Percentiles rank a stretch among this genome's conserved stretches.
Evolutionary conservation across 1,284 basidiomycete genomes (phyloP).

Genomic region (Irpex sp.): DNA sequence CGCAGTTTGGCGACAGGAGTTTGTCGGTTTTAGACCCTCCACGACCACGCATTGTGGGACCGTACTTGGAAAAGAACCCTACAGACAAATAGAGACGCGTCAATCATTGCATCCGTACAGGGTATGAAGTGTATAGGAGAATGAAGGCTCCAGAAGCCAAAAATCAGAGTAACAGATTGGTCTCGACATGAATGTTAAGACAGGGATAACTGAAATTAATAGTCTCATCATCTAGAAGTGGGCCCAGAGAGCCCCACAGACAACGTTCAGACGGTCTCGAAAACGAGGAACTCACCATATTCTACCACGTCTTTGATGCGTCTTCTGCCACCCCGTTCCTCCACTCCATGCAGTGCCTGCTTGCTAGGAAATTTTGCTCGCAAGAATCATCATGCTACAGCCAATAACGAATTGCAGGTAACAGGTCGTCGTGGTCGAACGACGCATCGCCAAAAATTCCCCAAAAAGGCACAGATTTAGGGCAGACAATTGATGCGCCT

Average conservation of each 20-base stretch:
- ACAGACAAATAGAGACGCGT: background rate
- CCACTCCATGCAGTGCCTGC: background rate
- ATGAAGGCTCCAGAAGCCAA: background rate
- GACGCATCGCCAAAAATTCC: background rate
- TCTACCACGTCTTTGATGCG: background rate
- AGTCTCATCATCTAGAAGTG: slow-evolving; percentile 6
- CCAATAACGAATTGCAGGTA: background rate
- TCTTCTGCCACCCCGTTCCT: background rate
- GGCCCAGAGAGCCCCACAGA: background rate
- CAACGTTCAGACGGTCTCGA: background rate
- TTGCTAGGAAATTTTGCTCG: background rate
- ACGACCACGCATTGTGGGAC: background rate
- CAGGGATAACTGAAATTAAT: slow-evolving; percentile 9
- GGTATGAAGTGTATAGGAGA: background rate
- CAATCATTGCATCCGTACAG: background rate
- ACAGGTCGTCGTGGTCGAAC: background rate
- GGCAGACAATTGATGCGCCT: background rate
- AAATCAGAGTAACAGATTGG: background rate
- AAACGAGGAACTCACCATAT: background rate
- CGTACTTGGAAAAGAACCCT: background rate
- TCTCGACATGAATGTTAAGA: slow-evolving; percentile 9
- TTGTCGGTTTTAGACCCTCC: background rate
- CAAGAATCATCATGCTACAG: background rate
- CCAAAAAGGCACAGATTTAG: background rate
- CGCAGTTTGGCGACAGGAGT: background rate